Evolutionary conservation across 2,329 filamentous ascomycete genomes (phyloP).

Genomic region (Penicillium polonicum): DNA sequence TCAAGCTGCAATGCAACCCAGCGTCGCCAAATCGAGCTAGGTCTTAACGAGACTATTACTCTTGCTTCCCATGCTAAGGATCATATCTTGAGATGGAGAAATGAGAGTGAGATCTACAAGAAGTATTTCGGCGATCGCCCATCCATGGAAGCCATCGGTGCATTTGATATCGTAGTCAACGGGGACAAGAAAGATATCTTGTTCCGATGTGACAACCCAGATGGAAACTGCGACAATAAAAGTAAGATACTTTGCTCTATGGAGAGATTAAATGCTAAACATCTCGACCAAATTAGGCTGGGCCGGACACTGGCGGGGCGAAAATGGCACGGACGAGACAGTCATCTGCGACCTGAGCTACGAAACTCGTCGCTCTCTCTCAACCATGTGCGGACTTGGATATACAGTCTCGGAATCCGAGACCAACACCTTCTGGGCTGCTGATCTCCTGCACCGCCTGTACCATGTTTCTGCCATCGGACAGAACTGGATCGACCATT

Average conservation of each 20-base stretch:
- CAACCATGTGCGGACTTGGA: constrained; percentile 60
- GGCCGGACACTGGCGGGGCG: constrained; percentile 67
- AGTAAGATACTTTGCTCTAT: constrained; percentile 31
- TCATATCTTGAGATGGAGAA: constrained; percentile 53
- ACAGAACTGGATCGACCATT: constrained; percentile 62
- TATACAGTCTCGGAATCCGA: constrained; percentile 59
- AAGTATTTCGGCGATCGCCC: constrained; percentile 67
- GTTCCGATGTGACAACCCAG: constrained; percentile 69
- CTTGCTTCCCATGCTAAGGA: constrained; percentile 62
- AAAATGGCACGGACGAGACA: constrained; percentile 64
- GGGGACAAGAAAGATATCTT: constrained; percentile 58
- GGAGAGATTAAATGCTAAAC: background rate
- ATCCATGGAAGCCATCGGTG: constrained; percentile 60
- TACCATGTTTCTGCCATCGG: constrained; percentile 63
- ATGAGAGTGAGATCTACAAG: constrained; percentile 57
- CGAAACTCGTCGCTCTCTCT: constrained; percentile 55
- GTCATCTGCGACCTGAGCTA: constrained; percentile 68
- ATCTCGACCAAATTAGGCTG: constrained; percentile 49
- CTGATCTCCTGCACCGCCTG: constrained; percentile 66
- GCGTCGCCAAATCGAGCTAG: constrained; percentile 54
- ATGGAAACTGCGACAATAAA: constrained; percentile 60
- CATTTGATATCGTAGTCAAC: constrained; percentile 60
- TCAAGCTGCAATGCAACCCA: constrained; percentile 65
- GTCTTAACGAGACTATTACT: constrained; percentile 57
- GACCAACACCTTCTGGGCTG: constrained; percentile 64